These are phyloP conservation scores for Pyrus communis DNA, from an alignment of 306 rosid species.

Conservation along the genomic window DNA sequence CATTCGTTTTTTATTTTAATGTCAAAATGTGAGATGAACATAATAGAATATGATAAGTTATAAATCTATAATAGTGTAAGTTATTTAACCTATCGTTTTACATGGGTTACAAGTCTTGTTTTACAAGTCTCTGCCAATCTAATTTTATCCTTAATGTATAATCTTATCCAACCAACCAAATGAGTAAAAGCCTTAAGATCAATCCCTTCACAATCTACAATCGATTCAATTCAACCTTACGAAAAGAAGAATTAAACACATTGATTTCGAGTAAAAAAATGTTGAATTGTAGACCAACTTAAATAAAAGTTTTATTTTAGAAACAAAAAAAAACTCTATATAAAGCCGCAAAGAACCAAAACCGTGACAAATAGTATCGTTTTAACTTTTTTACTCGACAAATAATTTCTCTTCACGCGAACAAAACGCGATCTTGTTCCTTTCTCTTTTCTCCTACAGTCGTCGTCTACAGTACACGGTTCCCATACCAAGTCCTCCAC, in stretches of 20 bases:
- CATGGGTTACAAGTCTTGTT: too few species aligned
- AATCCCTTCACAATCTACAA: too few species aligned
- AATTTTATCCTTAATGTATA: rapidly evolving
- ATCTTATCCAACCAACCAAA: too few species aligned
- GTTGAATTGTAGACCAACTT: neutral
- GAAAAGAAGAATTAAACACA: neutral
- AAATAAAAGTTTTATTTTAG: neutral
- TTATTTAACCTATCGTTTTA: too few species aligned
- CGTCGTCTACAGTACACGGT: neutral
- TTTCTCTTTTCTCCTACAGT: neutral
- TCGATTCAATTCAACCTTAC: neutral
- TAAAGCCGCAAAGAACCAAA: neutral
- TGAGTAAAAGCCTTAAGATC: too few species aligned
- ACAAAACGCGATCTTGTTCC: neutral
- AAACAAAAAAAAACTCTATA: neutral
- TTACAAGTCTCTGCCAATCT: too few species aligned
- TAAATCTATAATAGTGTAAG: too few species aligned
- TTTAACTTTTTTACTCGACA: too few species aligned
- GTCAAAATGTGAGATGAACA: too few species aligned
- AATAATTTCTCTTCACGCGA: neutral
- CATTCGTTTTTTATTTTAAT: too few species aligned
- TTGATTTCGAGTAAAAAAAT: neutral
- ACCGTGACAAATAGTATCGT: neutral
- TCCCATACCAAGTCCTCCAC: neutral
- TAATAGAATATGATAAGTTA: too few species aligned